Percentiles rank a stretch among this genome's conserved stretches.
Evolutionary conservation across 805 yeast species (phyloP).

Genomic region (Candida arabinofermentans): DNA sequence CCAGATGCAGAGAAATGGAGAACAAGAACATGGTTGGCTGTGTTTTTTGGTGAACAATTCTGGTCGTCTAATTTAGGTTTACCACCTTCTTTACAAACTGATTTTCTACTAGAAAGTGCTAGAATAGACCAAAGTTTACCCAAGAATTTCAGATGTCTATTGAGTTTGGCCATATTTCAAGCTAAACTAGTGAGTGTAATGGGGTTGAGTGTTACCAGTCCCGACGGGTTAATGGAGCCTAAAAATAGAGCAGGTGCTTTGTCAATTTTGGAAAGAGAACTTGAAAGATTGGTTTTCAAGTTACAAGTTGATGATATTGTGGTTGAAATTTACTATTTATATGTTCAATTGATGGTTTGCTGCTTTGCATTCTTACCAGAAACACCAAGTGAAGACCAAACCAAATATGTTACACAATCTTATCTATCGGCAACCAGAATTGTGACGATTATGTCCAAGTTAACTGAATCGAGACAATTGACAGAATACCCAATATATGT

Average conservation of each 20-base stretch:
- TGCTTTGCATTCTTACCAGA: constrained; percentile 90
- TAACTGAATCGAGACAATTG: constrained; percentile 63
- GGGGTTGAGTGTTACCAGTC: constrained; percentile 81
- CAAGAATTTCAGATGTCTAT: constrained; percentile 62
- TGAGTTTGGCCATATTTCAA: constrained; percentile 76
- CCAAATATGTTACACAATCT: constrained; percentile 76
- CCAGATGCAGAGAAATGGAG: constrained; percentile 94
- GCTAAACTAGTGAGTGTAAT: constrained; percentile 77
- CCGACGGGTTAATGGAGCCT: constrained; percentile 87
- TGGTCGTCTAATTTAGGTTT: constrained; percentile 86
- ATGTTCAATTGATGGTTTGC: constrained; percentile 77
- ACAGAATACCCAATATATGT: constrained; percentile 84
- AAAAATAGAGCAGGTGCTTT: constrained; percentile 76
- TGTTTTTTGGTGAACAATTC: constrained; percentile 82
- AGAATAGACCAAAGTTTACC: constrained; percentile 65
- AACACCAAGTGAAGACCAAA: constrained; percentile 82
- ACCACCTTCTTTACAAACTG: constrained; percentile 83
- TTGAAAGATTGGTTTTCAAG: constrained; percentile 65
- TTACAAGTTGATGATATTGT: constrained; percentile 62
- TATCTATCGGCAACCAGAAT: constrained; percentile 78
- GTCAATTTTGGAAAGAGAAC: constrained; percentile 72
- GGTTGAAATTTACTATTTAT: constrained; percentile 73
- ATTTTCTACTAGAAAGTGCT: constrained; percentile 76
- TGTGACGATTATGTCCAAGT: constrained; percentile 69
- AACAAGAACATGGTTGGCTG: constrained; percentile 87